Percentiles rank a stretch among this genome's conserved stretches.
Evolutionary conservation across 2,329 filamentous ascomycete genomes (phyloP).

Genomic region (Curvularia hawaiiensis): DNA sequence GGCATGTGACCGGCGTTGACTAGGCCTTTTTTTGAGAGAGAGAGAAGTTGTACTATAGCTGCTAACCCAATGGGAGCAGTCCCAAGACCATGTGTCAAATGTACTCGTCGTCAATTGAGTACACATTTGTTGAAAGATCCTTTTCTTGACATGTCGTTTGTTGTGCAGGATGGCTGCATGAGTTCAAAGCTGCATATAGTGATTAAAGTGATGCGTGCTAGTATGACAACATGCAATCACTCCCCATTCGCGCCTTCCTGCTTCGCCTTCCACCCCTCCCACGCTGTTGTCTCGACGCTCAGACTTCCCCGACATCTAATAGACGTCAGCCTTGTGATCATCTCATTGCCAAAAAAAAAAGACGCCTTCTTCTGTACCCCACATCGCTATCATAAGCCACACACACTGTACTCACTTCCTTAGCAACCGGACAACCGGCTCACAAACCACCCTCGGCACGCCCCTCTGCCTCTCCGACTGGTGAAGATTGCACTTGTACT

Average conservation of each 20-base stretch:
- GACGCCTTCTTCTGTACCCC: slow-evolving; percentile 8
- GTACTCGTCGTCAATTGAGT: slow-evolving; percentile 6
- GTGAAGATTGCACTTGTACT: slow-evolving; percentile 65
- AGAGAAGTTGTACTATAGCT: slow-evolving; percentile 27
- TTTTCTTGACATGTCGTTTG: neutral
- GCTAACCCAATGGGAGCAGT: neutral
- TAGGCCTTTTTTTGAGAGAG: slow-evolving; percentile 2
- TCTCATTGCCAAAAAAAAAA: slow-evolving; percentile 3
- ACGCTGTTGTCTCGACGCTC: slow-evolving; percentile 66
- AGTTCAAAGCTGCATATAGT: neutral
- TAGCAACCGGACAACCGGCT: slow-evolving; percentile 64
- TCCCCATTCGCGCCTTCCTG: slow-evolving; percentile 15
- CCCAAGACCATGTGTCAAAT: neutral
- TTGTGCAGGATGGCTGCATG: neutral
- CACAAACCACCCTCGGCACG: slow-evolving; percentile 55
- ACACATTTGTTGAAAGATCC: neutral
- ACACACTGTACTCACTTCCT: slow-evolving; percentile 55
- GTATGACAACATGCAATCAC: neutral
- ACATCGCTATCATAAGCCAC: slow-evolving; percentile 3
- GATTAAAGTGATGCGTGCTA: neutral
- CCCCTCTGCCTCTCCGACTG: slow-evolving; percentile 42
- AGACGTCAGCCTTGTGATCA: neutral
- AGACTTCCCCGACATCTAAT: slow-evolving; percentile 59
- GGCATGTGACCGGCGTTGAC: slow-evolving; percentile 33
- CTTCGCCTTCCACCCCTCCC: slow-evolving; percentile 56